Evolutionary conservation across 2,329 filamentous ascomycete genomes (phyloP).

Genomic region (Scedosporium aurantiacum): DNA sequence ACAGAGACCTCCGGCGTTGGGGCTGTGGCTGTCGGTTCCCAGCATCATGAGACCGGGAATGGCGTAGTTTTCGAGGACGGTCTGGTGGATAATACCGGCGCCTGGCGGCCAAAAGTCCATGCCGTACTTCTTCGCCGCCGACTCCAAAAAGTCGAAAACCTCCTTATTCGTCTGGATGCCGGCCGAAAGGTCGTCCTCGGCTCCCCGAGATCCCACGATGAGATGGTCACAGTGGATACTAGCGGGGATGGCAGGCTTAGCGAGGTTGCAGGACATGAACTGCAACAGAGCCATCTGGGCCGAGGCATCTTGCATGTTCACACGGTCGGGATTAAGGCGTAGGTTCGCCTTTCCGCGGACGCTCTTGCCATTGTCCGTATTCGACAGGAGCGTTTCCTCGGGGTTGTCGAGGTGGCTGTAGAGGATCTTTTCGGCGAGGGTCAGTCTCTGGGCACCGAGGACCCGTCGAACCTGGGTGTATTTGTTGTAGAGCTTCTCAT

Average conservation of each 20-base stretch:
- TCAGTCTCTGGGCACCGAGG: conserved; percentile 58
- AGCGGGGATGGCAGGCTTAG: conserved; percentile 81
- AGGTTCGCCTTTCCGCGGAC: conserved; percentile 84
- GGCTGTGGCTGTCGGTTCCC: conserved; percentile 93
- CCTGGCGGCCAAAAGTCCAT: conserved; percentile 95
- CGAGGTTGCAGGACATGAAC: conserved; percentile 94
- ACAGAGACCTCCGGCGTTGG: conserved; percentile 89
- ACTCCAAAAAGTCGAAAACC: conserved; percentile 95
- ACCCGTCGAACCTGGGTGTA: conserved; percentile 66
- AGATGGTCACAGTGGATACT: conserved; percentile 99
- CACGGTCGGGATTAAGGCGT: conserved; percentile 92
- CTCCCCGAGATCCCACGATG: conserved; percentile 90
- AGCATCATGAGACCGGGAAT: conserved; percentile 98
- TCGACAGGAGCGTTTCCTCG: conserved; percentile 74
- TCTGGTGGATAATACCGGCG: conserved; percentile 94
- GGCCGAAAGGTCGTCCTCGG: conserved; percentile 70
- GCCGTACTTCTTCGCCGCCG: conserved; percentile 78
- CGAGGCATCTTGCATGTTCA: conserved; percentile 98
- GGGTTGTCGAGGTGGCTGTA: conserved; percentile 89
- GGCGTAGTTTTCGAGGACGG: conserved; percentile 93
- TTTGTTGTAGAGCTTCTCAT: conserved; percentile 68
- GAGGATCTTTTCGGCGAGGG: conserved; percentile 93
- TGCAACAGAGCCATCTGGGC: conserved; percentile 97
- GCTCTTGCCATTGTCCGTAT: conserved; percentile 71
- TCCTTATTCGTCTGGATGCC: conserved; percentile 90